Evolutionary conservation across 192 early-diverging fungal species (phyloP).

Genomic region (Helicostylum pulchrum): DNA sequence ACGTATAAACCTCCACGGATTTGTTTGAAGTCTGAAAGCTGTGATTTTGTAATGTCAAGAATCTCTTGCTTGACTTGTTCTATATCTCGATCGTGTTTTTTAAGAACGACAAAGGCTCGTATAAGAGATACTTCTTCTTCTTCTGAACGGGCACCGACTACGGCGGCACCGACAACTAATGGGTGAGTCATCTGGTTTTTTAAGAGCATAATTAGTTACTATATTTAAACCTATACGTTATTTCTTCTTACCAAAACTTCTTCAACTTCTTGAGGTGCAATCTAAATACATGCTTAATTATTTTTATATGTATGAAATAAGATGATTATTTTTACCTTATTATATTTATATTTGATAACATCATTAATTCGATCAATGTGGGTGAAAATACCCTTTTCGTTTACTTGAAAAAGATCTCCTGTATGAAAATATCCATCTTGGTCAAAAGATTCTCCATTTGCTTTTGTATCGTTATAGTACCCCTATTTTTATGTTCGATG

Average conservation of each 20-base stretch:
- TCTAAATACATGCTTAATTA: conserved; percentile 8
- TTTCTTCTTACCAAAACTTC: conserved; percentile 41
- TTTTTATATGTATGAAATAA: background rate
- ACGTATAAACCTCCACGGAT: conserved; percentile 79
- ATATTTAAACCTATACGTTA: background rate
- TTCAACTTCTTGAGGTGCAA: conserved; percentile 63
- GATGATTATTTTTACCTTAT: conserved; percentile 50
- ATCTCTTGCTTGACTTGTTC: conserved; percentile 44
- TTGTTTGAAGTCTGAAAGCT: conserved; percentile 68
- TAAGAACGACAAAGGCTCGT: conserved; percentile 68
- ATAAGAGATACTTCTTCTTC: conserved; percentile 70
- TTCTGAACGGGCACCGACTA: conserved; percentile 58
- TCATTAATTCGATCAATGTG: conserved; percentile 76
- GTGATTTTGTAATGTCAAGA: conserved; percentile 46
- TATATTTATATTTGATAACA: conserved; percentile 45
- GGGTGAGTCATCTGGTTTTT: conserved; percentile 55
- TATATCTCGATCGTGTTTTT: conserved; percentile 24
- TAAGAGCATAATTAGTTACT: background rate
- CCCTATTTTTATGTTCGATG: background rate
- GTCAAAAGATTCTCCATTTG: conserved; percentile 40
- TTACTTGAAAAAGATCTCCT: conserved; percentile 53
- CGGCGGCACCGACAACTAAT: conserved; percentile 61
- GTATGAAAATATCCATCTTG: conserved; percentile 55
- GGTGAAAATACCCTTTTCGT: conserved; percentile 57
- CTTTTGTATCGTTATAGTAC: conserved; percentile 44